Base-by-base conservation (phyloP, 768 basidiomycete genomes). In the Hydnum rufescens region DNA sequence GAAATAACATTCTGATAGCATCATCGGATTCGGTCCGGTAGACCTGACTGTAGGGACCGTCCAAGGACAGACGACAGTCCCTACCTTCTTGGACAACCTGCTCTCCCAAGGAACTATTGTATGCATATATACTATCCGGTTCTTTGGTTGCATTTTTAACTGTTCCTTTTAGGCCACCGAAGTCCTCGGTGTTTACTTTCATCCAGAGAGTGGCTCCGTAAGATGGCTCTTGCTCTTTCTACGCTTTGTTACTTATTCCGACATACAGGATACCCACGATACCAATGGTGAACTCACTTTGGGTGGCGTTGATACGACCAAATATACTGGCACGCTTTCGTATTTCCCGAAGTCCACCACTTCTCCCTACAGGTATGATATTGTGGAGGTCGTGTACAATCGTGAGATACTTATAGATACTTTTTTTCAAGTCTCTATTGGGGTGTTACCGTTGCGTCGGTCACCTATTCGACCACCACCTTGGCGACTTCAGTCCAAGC, bases 121-220 rank as follows among this genome's bases (percentile, higher is more conserved):
- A 47, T 16, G 44, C 26, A 13, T 8, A 8, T 28, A 6, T 26
- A 26, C 8, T 26, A 13, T 28, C 26, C 25, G 34, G 8, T 39
- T 19, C 34, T 39, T 8, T 39, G 34, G 34, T 8, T 19, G 19
- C 8, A 19, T 8, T 19, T 39, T 26, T 28, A 1, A 47, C 36
- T 47, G 13, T 47, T 26, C 13, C 13, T 39, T 39, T 8, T 47
- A 47, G 44, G 26, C 16, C 44, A 26, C 44, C 13, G 44, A 47
- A 47, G 44, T 47, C 25, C 26, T 47, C 13, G 44, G 44, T 8
- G 44, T 47, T 13, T 47, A 47, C 44, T 47, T 47, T 47, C 8
- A 13, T 16, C 44, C 44, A 8, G 44, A 47, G 26, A 47, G 8
- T 28, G 44, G 44, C 26, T 47, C 44, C 26, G n/a, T n/a, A n/a